Base-by-base conservation (phyloP, 805 yeast genomes). In the Lachancea nothofagi region DNA sequence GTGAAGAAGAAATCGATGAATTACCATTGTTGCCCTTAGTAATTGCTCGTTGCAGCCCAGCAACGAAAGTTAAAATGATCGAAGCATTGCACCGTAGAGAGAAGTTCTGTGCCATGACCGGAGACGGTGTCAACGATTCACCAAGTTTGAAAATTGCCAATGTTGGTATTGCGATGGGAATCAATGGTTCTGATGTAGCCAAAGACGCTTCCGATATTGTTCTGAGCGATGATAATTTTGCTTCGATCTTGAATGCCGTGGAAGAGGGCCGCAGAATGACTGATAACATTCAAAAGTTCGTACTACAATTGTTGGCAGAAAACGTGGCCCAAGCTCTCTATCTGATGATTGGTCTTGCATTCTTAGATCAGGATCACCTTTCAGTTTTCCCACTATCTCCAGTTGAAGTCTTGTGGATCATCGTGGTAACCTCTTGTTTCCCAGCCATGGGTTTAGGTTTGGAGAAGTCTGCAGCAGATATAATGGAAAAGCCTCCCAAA, bases 191-290 rank as follows among this genome's bases (percentile, higher is more conserved):
- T 0, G 98, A 90, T 61, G 98, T 90, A 28, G 97, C 97, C 36
- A 93, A 90, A 57, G 98, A 93, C 62, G 97, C 97, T 1, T 84
- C 96, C 2, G 98, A 90, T 64, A 90, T 90, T 96, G 90, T 90
- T 33, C 71, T 90, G 45, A 89, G 96, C 14, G 96, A 90, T 63
- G 97, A 93, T 62, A 96, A 93, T 59, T 90, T 93, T 65, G 81
- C 94, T 26, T 25, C 38, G 7, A 35, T 35, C 14, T 27, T 35
- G 4, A 35, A 27, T 19, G 98, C 98, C 5, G 88, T 89, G 47
- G 90, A 85, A 62, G 98, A 93, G 66, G 98, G 98, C 35, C 89
- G 94, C 63, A 96, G 97, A 34, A 93, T 93, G 53, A 90, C 85
- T 60, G 83, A 83, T 62, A 93, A 93, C 64, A 93, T 93, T 61